Evolutionary conservation across 768 basidiomycete species (phyloP).

Genomic region (Pisolithus microcarpus): DNA sequence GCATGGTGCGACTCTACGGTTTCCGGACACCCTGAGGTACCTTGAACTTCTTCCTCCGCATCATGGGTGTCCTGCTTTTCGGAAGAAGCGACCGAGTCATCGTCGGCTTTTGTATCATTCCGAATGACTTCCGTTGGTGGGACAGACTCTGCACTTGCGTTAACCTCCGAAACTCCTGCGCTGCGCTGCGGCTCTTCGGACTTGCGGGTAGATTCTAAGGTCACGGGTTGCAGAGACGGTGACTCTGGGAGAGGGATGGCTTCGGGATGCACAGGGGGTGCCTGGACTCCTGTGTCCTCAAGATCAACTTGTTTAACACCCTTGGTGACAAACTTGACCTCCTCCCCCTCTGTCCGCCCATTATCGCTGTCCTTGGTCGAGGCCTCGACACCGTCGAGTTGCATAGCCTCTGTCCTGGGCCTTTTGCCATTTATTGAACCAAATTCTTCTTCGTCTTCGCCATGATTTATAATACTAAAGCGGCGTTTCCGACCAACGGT

Average conservation of each 20-base stretch:
- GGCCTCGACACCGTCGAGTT: background rate
- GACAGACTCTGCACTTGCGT: conserved; percentile 5
- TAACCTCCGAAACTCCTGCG: background rate
- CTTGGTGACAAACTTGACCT: conserved; percentile 63
- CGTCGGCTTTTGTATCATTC: conserved; percentile 8
- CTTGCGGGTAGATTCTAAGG: conserved; percentile 1
- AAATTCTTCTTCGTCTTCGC: conserved; percentile 31
- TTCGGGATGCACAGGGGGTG: conserved; percentile 19
- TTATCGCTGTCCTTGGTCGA: background rate
- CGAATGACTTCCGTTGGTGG: background rate
- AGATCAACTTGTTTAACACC: conserved; percentile 67
- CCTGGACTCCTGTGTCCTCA: conserved; percentile 30
- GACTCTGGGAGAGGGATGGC: conserved; percentile 34
- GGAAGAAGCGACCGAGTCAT: conserved; percentile 22
- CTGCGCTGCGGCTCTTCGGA: too few relatives aligned
- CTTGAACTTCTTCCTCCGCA: conserved; percentile 1
- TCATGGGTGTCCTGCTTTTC: background rate
- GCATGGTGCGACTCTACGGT: conserved; percentile 3
- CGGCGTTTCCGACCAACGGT: conserved; percentile 62
- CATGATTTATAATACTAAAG: conserved; percentile 40
- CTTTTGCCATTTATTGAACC: conserved; percentile 26
- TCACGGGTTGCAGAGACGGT: conserved; percentile 19
- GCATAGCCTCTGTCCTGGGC: conserved; percentile 36
- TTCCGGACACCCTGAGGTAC: background rate
- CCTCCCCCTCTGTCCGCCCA: conserved; percentile 25